Evolutionary conservation across 768 basidiomycete species (phyloP).

Genomic region (Hirschioporus abietinus): DNA sequence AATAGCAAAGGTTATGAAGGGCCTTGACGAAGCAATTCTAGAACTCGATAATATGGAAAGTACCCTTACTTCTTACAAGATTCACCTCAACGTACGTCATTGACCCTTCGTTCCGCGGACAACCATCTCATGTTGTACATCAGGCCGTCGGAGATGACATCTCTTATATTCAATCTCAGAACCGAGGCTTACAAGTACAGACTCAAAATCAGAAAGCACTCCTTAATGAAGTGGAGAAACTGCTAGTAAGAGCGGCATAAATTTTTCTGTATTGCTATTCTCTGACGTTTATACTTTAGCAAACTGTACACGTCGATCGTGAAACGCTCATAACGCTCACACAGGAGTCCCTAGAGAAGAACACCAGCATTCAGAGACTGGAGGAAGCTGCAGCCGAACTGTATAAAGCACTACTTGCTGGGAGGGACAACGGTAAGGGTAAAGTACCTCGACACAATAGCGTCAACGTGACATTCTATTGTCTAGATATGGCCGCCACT

Average conservation of each 20-base stretch:
- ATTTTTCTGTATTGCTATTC: conserved; percentile 1
- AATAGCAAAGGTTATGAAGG: conserved; percentile 76
- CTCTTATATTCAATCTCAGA: conserved; percentile 91
- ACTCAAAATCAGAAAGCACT: conserved; percentile 91
- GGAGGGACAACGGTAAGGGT: conserved; percentile 73
- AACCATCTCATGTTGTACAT: conserved; percentile 14
- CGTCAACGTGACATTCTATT: conserved; percentile 1
- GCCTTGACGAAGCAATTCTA: conserved; percentile 80
- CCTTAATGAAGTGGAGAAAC: conserved; percentile 77
- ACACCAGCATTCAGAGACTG: conserved; percentile 65
- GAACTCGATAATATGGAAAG: conserved; percentile 91
- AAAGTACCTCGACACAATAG: too few species aligned
- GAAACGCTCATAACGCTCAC: conserved; percentile 70
- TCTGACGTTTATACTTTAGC: conserved; percentile 37
- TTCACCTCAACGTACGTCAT: conserved; percentile 81
- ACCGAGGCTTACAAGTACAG: conserved; percentile 94
- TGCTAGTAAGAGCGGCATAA: conserved; percentile 53
- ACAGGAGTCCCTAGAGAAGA: conserved; percentile 85
- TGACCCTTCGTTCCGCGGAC: background rate
- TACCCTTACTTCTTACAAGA: conserved; percentile 88
- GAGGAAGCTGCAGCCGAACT: conserved; percentile 82
- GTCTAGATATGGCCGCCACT: conserved; percentile 89
- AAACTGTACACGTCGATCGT: conserved; percentile 91
- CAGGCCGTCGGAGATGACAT: conserved; percentile 96
- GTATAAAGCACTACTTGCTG: conserved; percentile 93